A percentile compares a stretch with the other conserved stretches of the same genome.
phyloP scores from a whole-genome alignment of 2,329 filamentous ascomycete genomes.

The Fonsecaea pedrosoi region DNA sequence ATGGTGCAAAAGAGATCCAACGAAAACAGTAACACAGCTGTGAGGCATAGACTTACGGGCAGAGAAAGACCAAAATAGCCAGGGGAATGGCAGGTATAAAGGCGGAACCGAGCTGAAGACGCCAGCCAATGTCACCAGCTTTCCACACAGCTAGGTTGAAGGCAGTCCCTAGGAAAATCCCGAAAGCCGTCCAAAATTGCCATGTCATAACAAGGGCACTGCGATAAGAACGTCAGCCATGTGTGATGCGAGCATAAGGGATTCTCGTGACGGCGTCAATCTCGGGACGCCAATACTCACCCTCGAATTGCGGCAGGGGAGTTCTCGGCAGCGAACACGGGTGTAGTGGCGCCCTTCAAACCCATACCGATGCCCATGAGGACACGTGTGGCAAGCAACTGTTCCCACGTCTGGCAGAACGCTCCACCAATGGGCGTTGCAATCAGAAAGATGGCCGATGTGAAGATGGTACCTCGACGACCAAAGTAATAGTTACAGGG shows the following conservation, averaged over 20 bases:
- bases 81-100: conserved; percentile 70
- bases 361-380: conserved; percentile 45
- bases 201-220: conserved; percentile 44
- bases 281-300: neutral
- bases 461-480: conserved; percentile 43
- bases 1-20: neutral
- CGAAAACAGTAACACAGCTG: neutral
- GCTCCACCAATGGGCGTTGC: conserved; percentile 43
- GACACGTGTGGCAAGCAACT: conserved; percentile 42
- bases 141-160: conserved; percentile 68
- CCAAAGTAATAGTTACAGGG: conserved; percentile 43
- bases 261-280: no score
- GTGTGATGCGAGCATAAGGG: neutral
- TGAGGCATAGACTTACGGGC: conserved; percentile 40
- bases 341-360: conserved; percentile 42
- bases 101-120: conserved; percentile 68
- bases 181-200: conserved; percentile 38
- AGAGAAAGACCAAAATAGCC: conserved; percentile 60
- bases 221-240: neutral
- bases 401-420: conserved; percentile 42
- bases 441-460: conserved; percentile 44
- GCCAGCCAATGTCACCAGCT: conserved; percentile 65
- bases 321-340: conserved; percentile 43
- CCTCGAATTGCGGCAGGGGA: conserved; percentile 41
- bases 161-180: conserved; percentile 58